Evolutionary conservation across 140 eudicot genomes (phyloP).

Genomic region (Senecio squalidus): DNA sequence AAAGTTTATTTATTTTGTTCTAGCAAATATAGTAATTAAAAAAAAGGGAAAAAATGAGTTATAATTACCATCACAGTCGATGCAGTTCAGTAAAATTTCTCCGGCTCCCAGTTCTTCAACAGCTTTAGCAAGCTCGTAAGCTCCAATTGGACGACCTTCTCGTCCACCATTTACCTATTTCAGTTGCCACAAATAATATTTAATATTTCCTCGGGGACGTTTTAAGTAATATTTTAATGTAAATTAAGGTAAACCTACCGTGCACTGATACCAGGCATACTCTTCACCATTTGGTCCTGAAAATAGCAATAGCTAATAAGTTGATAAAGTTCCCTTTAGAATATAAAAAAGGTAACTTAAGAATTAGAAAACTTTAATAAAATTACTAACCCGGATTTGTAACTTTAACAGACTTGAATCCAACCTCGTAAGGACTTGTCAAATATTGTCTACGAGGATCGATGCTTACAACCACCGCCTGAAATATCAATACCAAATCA

Average conservation of each 20-base stretch:
- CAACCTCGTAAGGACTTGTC: constrained; percentile 59
- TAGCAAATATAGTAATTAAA: background rate
- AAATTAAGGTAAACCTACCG: constrained; percentile 43
- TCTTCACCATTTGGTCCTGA: constrained; percentile 98
- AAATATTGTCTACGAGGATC: constrained; percentile 96
- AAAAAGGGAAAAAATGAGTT: background rate
- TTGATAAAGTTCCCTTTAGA: background rate
- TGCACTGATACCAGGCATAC: constrained; percentile 99
- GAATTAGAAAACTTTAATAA: background rate
- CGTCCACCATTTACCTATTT: constrained; percentile 94
- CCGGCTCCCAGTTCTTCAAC: constrained; percentile 99
- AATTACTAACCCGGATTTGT: constrained; percentile 56
- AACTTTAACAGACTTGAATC: constrained; percentile 59
- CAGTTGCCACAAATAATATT: background rate
- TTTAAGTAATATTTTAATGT: background rate
- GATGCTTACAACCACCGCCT: constrained; percentile 99
- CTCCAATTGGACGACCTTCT: constrained; percentile 97
- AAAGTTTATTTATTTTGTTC: background rate
- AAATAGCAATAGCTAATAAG: constrained; percentile 10
- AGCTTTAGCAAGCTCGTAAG: constrained; percentile 99
- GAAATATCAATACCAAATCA: constrained; percentile 17
- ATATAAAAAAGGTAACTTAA: background rate
- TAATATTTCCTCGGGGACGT: background rate
- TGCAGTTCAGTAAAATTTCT: constrained; percentile 95
- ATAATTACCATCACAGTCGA: constrained; percentile 87